Percentiles rank a stretch among this genome's conserved stretches.
phyloP scores from a whole-genome alignment of 2,329 filamentous ascomycete genomes.

The Claviceps sorghi region DNA sequence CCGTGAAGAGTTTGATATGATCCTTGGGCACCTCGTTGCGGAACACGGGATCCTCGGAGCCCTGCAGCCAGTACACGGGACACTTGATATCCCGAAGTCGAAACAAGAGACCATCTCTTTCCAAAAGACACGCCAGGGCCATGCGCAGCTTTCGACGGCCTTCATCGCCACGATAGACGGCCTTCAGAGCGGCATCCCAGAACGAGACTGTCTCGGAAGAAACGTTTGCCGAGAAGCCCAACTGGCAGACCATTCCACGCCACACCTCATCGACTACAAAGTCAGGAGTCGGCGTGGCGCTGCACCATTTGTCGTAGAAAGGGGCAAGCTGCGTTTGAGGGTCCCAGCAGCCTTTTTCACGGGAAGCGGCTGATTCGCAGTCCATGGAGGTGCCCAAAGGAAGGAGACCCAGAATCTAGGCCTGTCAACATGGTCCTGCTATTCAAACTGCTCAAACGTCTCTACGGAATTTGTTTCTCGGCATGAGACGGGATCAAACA shows the following conservation, averaged over 20 bases:
- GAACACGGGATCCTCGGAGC: conserved; percentile 30
- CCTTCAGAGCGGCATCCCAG: conserved; percentile 31
- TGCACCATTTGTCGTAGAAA: conserved; percentile 29
- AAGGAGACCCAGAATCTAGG: conserved; percentile 31
- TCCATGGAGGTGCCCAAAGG: conserved; percentile 39
- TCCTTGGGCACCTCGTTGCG: conserved; percentile 25
- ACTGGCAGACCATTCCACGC: conserved; percentile 27
- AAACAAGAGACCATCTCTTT: conserved; percentile 32
- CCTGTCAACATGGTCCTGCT: conserved; percentile 1
- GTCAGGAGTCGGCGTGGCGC: conserved; percentile 24
- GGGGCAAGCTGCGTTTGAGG: conserved; percentile 25
- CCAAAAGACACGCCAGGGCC: conserved; percentile 28
- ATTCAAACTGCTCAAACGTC: background rate
- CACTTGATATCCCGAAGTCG: conserved; percentile 32
- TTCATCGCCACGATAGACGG: conserved; percentile 33
- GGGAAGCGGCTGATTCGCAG: conserved; percentile 31
- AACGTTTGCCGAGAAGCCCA: conserved; percentile 31
- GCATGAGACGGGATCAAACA: background rate
- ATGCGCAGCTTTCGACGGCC: conserved; percentile 33
- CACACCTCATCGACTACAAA: conserved; percentile 33
- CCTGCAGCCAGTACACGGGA: conserved; percentile 40
- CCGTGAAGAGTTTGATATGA: conserved; percentile 36
- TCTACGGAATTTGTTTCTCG: background rate
- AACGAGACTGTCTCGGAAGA: conserved; percentile 23
- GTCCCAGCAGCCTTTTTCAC: conserved; percentile 35